Conservation (phyloP, 208 protist species). For the Vickermania spadyakhi region DNA sequence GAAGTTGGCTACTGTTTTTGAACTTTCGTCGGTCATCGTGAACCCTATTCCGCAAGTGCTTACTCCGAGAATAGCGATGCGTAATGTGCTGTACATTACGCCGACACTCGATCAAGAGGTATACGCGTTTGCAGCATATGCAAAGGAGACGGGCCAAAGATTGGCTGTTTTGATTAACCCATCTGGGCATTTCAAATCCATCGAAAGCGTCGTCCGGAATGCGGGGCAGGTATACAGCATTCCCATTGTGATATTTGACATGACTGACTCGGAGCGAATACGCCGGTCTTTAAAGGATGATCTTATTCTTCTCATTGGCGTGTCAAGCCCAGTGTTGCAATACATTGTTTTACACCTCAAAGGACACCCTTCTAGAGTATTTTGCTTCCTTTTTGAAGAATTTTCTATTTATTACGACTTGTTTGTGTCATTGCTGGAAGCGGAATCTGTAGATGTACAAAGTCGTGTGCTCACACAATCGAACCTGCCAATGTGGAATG, state of each 20-base stretch:
- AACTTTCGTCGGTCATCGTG: background rate
- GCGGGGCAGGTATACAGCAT: background rate
- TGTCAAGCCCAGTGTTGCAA: background rate
- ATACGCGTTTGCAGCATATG: background rate
- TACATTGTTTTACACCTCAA: background rate
- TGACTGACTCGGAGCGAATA: background rate
- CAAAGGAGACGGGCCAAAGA: background rate
- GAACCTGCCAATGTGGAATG: constrained; percentile 1
- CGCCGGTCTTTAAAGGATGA: background rate
- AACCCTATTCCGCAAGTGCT: background rate
- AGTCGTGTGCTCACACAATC: background rate
- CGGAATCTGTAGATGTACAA: background rate
- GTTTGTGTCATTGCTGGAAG: background rate
- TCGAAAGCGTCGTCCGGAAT: background rate
- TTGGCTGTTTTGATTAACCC: background rate
- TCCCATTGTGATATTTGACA: background rate
- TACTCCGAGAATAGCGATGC: background rate
- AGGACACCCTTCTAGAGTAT: background rate
- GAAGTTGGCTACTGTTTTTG: background rate
- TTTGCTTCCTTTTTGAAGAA: background rate
- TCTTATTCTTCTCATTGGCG: background rate
- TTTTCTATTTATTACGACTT: background rate
- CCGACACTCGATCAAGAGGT: constrained; percentile 3
- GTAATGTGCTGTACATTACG: background rate
- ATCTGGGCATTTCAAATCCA: background rate